Evolutionary conservation across 352 stramenopile species (phyloP).

Genomic region (Bremia lactucae): DNA sequence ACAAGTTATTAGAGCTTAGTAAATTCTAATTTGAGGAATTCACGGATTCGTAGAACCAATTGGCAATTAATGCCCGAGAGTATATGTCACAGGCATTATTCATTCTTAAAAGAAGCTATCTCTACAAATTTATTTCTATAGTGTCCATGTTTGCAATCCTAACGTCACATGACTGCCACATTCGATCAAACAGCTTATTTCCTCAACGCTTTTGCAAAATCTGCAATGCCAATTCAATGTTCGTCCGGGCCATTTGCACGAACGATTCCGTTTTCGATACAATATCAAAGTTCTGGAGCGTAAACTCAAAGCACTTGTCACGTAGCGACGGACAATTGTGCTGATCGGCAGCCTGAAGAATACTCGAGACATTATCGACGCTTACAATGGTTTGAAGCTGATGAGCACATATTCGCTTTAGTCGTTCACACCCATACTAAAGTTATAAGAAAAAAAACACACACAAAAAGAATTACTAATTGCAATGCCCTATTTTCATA

Average conservation of each 20-base stretch:
- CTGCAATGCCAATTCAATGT: constrained; percentile 97
- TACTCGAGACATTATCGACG: constrained; percentile 91
- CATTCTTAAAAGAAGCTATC: too few species aligned
- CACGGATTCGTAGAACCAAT: too few species aligned
- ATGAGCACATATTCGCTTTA: constrained; percentile 90
- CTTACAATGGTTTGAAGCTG: constrained; percentile 90
- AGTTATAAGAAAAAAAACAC: constrained; percentile 1
- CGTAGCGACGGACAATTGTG: constrained; percentile 88
- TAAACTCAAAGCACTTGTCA: constrained; percentile 93
- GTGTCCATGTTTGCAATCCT: too few species aligned
- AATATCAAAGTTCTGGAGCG: constrained; percentile 94
- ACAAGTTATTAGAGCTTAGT: too few species aligned
- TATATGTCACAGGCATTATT: too few species aligned
- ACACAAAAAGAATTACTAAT: not conserved
- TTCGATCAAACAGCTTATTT: too few species aligned
- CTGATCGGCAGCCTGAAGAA: constrained; percentile 94
- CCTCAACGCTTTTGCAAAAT: constrained; percentile 82
- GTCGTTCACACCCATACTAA: constrained; percentile 71
- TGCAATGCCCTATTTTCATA: too few species aligned
- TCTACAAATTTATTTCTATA: too few species aligned
- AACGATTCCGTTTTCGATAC: constrained; percentile 93
- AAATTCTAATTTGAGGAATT: too few species aligned
- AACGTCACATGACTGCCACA: too few species aligned
- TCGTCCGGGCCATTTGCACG: constrained; percentile 95
- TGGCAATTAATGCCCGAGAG: too few species aligned